Evolutionary conservation across 805 yeast species (phyloP).

Genomic region (Diddensiella transvaalensis): DNA sequence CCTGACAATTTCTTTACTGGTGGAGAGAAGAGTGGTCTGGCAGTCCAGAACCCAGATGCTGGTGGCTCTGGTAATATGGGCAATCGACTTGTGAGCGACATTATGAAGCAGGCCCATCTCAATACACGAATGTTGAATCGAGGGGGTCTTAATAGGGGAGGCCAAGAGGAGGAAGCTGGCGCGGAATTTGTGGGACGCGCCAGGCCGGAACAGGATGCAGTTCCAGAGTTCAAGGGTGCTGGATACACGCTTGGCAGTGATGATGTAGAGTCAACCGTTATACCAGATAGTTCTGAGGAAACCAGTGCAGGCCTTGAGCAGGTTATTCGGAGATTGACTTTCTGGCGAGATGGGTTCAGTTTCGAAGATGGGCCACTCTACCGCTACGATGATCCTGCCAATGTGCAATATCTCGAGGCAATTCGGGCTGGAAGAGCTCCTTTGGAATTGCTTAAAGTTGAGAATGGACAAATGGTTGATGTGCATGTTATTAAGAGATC

Average conservation of each 20-base stretch:
- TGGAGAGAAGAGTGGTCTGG: slow-evolving; percentile 69
- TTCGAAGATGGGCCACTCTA: slow-evolving; percentile 87
- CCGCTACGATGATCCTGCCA: slow-evolving; percentile 90
- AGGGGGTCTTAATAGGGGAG: slow-evolving; percentile 18
- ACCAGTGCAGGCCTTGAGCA: slow-evolving; percentile 35
- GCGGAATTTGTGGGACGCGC: background rate
- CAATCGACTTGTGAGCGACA: slow-evolving; percentile 32
- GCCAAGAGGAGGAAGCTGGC: slow-evolving; percentile 23
- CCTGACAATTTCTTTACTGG: slow-evolving; percentile 49
- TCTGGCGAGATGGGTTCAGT: slow-evolving; percentile 96
- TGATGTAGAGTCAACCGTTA: slow-evolving; percentile 23
- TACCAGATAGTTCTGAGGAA: slow-evolving; percentile 13
- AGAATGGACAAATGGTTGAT: slow-evolving; percentile 89
- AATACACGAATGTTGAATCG: slow-evolving; percentile 4
- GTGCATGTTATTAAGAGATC: slow-evolving; percentile 77
- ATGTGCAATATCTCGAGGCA: slow-evolving; percentile 70
- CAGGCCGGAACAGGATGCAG: background rate
- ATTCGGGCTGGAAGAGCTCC: slow-evolving; percentile 92
- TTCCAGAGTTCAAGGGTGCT: slow-evolving; percentile 26
- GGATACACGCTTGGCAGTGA: slow-evolving; percentile 36
- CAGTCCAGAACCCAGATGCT: slow-evolving; percentile 65
- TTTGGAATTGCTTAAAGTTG: slow-evolving; percentile 71
- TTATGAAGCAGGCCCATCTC: slow-evolving; percentile 34
- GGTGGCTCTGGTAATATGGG: slow-evolving; percentile 14
- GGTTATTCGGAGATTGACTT: slow-evolving; percentile 78